phyloP scores from a whole-genome alignment of 441 rosid species.

The Viola pubescens region DNA sequence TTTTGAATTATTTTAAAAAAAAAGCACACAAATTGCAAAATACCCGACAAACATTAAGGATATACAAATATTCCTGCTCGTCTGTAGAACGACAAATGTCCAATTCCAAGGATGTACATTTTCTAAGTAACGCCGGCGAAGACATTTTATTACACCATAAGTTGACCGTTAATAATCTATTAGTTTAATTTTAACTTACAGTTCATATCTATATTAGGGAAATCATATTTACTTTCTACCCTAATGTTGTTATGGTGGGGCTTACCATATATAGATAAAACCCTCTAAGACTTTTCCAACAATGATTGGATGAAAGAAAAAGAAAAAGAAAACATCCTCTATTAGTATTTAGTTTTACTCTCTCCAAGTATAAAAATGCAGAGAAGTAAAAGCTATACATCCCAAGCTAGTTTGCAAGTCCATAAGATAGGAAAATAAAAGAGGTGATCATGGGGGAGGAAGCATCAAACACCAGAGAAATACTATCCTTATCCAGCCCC shows the following conservation, averaged over 20 bases:
- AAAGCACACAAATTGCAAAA: slow-evolving; percentile 2
- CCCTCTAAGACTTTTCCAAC: slow-evolving; percentile 11
- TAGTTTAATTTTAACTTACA: too few species aligned
- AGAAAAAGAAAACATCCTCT: too few species aligned
- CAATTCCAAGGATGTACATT: too few species aligned
- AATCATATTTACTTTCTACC: not conserved
- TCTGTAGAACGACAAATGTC: slow-evolving; percentile 18
- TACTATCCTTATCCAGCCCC: not conserved
- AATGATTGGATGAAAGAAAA: slow-evolving; percentile 11
- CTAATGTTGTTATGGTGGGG: not conserved
- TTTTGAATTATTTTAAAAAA: not conserved
- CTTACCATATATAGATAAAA: slow-evolving; percentile 2
- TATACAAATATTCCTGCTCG: slow-evolving; percentile 14
- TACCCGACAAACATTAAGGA: slow-evolving; percentile 12
- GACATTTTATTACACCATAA: too few species aligned
- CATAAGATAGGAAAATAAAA: slow-evolving; percentile 1
- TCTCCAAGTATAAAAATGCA: too few species aligned
- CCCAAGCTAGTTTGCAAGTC: slow-evolving; percentile 1
- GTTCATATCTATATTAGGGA: too few species aligned
- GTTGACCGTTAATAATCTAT: too few species aligned
- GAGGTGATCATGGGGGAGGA: slow-evolving; percentile 24
- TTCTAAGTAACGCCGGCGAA: too few species aligned
- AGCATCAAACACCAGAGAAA: not conserved
- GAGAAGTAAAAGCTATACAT: slow-evolving; percentile 12
- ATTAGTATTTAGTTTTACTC: too few species aligned